Evolutionary conservation across 441 rosid genomes (phyloP).

Genomic region (Gossypium laxum): DNA sequence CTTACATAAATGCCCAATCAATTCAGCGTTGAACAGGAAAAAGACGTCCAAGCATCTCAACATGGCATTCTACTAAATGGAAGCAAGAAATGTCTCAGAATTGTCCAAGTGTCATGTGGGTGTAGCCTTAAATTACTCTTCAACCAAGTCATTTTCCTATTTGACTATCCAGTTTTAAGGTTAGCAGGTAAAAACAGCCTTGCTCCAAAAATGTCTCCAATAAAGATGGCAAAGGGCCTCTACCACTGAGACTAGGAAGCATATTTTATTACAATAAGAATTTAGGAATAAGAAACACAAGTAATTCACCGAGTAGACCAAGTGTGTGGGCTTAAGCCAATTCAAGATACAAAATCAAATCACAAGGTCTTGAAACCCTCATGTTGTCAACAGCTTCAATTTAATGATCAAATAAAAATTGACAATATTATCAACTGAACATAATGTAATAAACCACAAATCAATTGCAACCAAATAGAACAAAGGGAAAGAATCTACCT

Average conservation of each 20-base stretch:
- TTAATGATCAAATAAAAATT: neutral
- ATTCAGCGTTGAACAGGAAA: neutral
- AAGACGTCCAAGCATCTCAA: neutral
- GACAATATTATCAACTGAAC: neutral
- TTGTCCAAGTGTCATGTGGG: neutral
- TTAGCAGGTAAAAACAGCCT: neutral
- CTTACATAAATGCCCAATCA: neutral
- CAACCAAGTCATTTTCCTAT: neutral
- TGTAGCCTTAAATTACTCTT: neutral
- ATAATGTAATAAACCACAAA: neutral
- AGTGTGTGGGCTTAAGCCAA: neutral
- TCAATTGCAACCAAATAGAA: neutral
- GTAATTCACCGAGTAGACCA: neutral
- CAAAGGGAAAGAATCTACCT: constrained; percentile 40
- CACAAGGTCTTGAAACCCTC: neutral
- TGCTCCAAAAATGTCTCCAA: neutral
- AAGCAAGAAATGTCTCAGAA: neutral
- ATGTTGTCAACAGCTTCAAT: neutral
- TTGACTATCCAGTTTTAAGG: neutral
- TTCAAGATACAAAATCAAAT: constrained; percentile 1
- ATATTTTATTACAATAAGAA: neutral
- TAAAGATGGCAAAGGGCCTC: neutral
- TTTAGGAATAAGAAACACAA: neutral
- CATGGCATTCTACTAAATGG: neutral
- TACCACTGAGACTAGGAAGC: neutral